Base-by-base conservation (phyloP, 164 flowering plant species). In the Euptelea pleiosperma region DNA sequence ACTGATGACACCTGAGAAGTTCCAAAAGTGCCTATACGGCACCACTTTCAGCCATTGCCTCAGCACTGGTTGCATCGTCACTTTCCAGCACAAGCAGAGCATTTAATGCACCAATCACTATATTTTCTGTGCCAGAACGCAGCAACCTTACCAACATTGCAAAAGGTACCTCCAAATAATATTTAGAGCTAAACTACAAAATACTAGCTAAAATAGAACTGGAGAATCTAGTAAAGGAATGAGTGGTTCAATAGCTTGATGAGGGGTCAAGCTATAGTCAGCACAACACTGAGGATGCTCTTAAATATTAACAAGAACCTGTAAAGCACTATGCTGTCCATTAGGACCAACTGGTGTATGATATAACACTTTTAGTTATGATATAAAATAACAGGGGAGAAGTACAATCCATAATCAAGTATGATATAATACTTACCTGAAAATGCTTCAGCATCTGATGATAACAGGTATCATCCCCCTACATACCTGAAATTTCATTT, bases 61-160 rank as follows among this genome's bases (percentile, higher is more conserved):
- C 97, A 42, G 97, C 96, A 74, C 98, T 94, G 28, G 96, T 82
- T 54, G 81, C 70, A 72, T 94, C 99, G 69, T 91, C 99, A 64
- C 83, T 85, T 73, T 94, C 99, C 70, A 91, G 62, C 58, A 94
- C 96, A 51, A 94, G 83, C 61, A 94, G 87, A 48, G 97, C 90
- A 73, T 91, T 91, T 45, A 94, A 58, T 57, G 99, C 93, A 65
- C 96, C 97, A 61, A 70, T 46, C 6, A 91, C 88, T 21, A 96
- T 91, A 72, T 78, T 55, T 62, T 94, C 97, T 15, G 85, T 77
- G 19, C 87, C 93, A 49, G 99, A 91, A 47, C 82, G 96, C 45
- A 94, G 93, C 68, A 91, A 64, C 62, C 86, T 89, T 36, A 91
- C 99, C 73, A 94, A 74, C 45, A 94, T 98, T 7, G 97, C 95